phyloP scores from a whole-genome alignment of 495 filamentous ascomycete genomes.

The Oidiodendron maius region DNA sequence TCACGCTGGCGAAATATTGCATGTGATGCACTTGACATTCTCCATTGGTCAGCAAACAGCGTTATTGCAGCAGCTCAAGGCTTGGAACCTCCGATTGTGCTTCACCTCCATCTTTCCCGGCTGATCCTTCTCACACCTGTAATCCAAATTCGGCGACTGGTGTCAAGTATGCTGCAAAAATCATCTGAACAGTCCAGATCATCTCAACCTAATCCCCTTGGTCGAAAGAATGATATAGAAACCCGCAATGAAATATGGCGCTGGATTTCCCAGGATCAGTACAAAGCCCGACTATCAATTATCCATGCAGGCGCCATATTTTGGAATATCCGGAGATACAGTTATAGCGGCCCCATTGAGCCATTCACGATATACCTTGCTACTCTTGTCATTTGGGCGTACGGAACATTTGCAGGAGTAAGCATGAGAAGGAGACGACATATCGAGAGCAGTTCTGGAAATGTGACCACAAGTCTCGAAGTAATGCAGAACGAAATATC shows the following conservation, averaged over 20 bases:
- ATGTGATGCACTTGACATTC: constrained; percentile 45
- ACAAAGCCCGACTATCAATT: constrained; percentile 46
- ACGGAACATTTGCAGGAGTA: constrained; percentile 21
- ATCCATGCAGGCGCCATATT: constrained; percentile 42
- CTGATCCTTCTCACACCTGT: constrained; percentile 23
- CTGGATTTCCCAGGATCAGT: constrained; percentile 45
- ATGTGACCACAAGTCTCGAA: too few relatives aligned
- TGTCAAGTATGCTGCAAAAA: not conserved
- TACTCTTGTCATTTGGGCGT: constrained; percentile 44
- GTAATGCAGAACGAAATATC: not conserved
- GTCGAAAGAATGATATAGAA: too few relatives aligned
- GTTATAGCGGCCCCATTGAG: constrained; percentile 41
- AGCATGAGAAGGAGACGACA: not conserved
- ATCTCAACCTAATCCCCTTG: constrained; percentile 15
- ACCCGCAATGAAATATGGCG: not conserved
- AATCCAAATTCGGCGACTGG: constrained; percentile 16
- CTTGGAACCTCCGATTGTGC: constrained; percentile 40
- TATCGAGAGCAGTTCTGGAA: not conserved
- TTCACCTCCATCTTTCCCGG: constrained; percentile 43
- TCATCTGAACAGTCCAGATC: not conserved
- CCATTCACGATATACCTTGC: constrained; percentile 39
- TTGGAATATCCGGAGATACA: constrained; percentile 42
- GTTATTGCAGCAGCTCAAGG: constrained; percentile 35
- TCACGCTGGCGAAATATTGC: constrained; percentile 49
- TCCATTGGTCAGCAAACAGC: constrained; percentile 46